phyloP scores from a whole-genome alignment of 1,284 basidiomycete species.

The Afroboletus lepidellus region DNA sequence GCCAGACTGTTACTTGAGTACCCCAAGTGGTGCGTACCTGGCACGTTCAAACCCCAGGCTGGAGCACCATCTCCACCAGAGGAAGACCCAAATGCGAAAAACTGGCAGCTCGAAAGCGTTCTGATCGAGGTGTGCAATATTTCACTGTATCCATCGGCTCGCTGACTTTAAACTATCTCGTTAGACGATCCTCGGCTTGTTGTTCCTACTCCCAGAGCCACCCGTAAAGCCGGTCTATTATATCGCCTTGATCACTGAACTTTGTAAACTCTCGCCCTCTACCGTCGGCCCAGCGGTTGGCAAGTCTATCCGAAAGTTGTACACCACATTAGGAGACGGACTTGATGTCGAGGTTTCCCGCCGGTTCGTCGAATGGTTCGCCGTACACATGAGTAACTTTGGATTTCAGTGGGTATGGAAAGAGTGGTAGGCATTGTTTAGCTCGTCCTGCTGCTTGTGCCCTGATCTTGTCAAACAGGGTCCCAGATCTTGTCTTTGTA shows the following conservation, averaged over 20 bases:
- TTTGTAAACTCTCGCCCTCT: conserved; percentile 88
- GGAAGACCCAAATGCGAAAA: conserved; percentile 55
- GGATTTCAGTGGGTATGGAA: conserved; percentile 99
- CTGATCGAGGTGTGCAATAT: conserved; percentile 65
- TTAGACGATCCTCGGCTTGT: conserved; percentile 73
- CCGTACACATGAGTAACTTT: conserved; percentile 96
- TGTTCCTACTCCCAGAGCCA: conserved; percentile 77
- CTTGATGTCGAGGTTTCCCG: conserved; percentile 83
- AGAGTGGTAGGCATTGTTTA: conserved; percentile 74
- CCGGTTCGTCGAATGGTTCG: conserved; percentile 92
- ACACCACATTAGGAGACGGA: conserved; percentile 71
- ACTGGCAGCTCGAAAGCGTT: conserved; percentile 79
- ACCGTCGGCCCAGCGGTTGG: conserved; percentile 96
- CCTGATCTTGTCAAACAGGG: conserved; percentile 50
- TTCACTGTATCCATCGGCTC: background rate
- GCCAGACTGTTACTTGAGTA: conserved; percentile 86
- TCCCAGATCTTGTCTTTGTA: conserved; percentile 77
- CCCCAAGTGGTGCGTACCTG: conserved; percentile 80
- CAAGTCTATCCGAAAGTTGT: conserved; percentile 89
- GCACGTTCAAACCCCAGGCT: conserved; percentile 80
- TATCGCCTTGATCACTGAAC: conserved; percentile 85
- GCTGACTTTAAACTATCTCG: conserved; percentile 1
- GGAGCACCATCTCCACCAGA: conserved; percentile 47
- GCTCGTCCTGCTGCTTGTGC: background rate
- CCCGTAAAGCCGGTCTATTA: conserved; percentile 85